Conservation (phyloP, 2,329 filamentous ascomycete genomes). For the Xylaria sp. region DNA sequence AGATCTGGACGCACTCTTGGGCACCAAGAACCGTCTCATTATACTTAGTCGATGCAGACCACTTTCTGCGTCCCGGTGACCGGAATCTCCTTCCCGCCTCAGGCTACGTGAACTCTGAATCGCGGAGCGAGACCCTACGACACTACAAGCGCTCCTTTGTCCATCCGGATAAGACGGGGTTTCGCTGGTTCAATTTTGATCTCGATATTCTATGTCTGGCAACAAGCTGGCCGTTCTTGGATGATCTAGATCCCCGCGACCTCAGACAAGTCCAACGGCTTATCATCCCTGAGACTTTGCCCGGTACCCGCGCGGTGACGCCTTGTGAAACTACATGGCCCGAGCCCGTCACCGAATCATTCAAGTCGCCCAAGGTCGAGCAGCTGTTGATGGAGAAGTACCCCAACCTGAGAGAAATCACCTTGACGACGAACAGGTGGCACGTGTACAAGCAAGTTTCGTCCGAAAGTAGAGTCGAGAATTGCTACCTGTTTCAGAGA, state of each 20-base stretch:
- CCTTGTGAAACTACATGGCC: constrained; percentile 10
- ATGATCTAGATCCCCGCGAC: neutral
- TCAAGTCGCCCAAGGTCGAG: neutral
- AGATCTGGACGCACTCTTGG: constrained; percentile 15
- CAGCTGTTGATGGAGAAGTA: neutral
- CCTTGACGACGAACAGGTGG: neutral
- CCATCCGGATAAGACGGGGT: neutral
- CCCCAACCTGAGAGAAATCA: constrained; percentile 13
- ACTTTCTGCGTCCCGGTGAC: neutral
- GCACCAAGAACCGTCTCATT: constrained; percentile 5
- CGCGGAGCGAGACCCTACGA: constrained; percentile 20
- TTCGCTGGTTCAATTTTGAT: constrained; percentile 23
- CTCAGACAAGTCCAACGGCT: constrained; percentile 5
- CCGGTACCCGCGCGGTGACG: neutral
- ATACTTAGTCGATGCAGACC: neutral
- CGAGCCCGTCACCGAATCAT: constrained; percentile 13
- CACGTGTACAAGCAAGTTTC: too few species aligned
- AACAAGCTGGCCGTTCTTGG: too few species aligned
- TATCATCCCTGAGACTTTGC: neutral
- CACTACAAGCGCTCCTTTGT: constrained; percentile 22
- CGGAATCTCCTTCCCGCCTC: constrained; percentile 7
- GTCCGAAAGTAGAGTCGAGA: neutral
- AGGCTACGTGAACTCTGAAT: constrained; percentile 25
- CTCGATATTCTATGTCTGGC: constrained; percentile 19
- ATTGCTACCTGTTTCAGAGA: neutral